Base-by-base conservation (phyloP, 257 asterid genomes). In the Parsonsia alboflavescens region DNA sequence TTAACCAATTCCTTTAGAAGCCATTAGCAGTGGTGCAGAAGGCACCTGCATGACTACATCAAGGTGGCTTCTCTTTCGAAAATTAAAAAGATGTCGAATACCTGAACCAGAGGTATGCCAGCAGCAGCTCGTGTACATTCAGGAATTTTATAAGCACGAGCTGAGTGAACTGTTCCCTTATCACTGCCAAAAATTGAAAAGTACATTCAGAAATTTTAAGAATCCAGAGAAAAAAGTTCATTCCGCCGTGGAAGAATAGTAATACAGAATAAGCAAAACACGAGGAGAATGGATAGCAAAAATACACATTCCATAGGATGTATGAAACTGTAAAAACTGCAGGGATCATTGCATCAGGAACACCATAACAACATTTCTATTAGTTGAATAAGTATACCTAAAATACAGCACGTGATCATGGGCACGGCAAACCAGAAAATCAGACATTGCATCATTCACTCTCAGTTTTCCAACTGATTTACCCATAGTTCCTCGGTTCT, bases 81-180 rank as follows among this genome's bases (percentile, higher is more conserved):
- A 19, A 52, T 5, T 54, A 54, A 54, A 54, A 21, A 68, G 22
- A 70, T 36, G 57, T 44, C 76, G 42, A 80, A 75, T 91, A 95
- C 99, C 83, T 92, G 99, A 79, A 95, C 88, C 73, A 92, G 80
- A 41, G 99, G 97, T 22, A 93, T 91, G 74, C 99, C 99, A 63
- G 98, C 97, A 81, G 88, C 98, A 82, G 96, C 85, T 77, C 99
- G 85, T 75, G 92, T 88, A 79, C 99, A 95, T 84, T 95, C 99
- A 30, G 99, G 97, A 70, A 95, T 90, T 82, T 80, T 95, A 81
- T 85, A 95, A 72, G 99, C 99, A 74, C 93, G 93, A 75, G 94
- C 88, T 4, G 91, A 87, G 86, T 95, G 90, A 19, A 92, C 99
- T 24, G 82, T 90, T 79, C 99, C 99, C 82, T 92, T 92, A 77